Conservation (phyloP, 352 stramenopile genomes). For the Phytophthora pluvialis region DNA sequence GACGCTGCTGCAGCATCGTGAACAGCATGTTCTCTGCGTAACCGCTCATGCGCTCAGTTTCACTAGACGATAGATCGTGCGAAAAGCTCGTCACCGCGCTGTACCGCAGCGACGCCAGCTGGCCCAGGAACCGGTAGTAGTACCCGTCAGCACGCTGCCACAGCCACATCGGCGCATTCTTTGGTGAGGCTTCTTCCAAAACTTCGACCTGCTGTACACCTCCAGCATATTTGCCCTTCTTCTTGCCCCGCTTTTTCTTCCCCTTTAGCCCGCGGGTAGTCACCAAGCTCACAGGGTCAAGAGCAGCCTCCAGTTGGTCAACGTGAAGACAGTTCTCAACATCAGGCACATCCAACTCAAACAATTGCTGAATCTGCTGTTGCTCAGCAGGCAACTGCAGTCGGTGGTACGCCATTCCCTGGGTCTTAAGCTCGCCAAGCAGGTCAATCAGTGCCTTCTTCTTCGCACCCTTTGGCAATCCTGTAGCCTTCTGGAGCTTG, state of each 20-base stretch:
- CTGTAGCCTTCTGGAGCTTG: slow-evolving; percentile 76
- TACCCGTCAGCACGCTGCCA: slow-evolving; percentile 89
- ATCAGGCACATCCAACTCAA: slow-evolving; percentile 83
- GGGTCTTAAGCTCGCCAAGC: slow-evolving; percentile 86
- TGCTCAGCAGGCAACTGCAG: slow-evolving; percentile 76
- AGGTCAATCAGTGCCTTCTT: slow-evolving; percentile 97
- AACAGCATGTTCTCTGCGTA: slow-evolving; percentile 92
- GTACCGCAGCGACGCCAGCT: slow-evolving; percentile 82
- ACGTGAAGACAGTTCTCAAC: slow-evolving; percentile 85
- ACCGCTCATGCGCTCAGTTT: slow-evolving; percentile 89
- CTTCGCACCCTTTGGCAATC: slow-evolving; percentile 95
- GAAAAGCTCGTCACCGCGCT: slow-evolving; percentile 83
- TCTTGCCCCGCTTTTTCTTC: slow-evolving; percentile 41
- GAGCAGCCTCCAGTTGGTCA: slow-evolving; percentile 61
- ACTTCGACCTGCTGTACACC: slow-evolving; percentile 10
- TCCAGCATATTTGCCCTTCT: slow-evolving; percentile 27
- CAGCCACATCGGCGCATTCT: slow-evolving; percentile 78
- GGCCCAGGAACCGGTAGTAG: slow-evolving; percentile 89
- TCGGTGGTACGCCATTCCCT: slow-evolving; percentile 84
- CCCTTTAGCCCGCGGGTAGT: slow-evolving; percentile 20
- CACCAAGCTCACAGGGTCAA: slow-evolving; percentile 33
- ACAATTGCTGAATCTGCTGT: slow-evolving; percentile 82
- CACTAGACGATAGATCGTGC: slow-evolving; percentile 80
- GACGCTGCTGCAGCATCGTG: slow-evolving; percentile 88
- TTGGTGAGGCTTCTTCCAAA: slow-evolving; percentile 29